phyloP scores from a whole-genome alignment of 257 asterid genomes.

The Henckelia pumila region DNA sequence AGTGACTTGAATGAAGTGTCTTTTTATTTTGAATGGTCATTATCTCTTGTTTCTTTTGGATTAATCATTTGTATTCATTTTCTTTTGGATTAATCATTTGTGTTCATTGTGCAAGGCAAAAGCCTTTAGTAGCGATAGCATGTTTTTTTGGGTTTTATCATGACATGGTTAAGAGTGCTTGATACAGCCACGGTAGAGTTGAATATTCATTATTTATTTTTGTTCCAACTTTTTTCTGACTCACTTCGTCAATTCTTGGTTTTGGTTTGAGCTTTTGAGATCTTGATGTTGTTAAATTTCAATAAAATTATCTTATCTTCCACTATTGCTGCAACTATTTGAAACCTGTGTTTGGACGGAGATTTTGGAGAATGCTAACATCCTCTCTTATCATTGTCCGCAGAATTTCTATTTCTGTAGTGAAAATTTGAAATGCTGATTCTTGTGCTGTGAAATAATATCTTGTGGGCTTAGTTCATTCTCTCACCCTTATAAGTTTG shows the following conservation, averaged over 20 bases:
- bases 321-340: not conserved
- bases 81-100: not conserved
- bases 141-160: too few relatives aligned
- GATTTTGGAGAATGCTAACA: not conserved
- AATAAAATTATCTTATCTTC: too few relatives aligned
- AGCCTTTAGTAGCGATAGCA: not conserved
- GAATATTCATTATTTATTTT: too few relatives aligned
- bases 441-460: not conserved
- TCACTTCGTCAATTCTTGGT: not conserved
- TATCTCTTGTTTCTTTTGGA: not conserved
- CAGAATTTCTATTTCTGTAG: not conserved
- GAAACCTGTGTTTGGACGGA: not conserved
- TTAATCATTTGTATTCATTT: not conserved
- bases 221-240: not conserved
- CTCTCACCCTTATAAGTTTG: conserved; percentile 6
- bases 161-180: too few relatives aligned
- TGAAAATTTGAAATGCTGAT: not conserved
- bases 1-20: not conserved
- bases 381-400: not conserved
- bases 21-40: not conserved
- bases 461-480: not conserved
- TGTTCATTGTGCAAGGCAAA: not conserved
- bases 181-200: not conserved
- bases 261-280: not conserved
- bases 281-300: not conserved